Base-by-base conservation (phyloP, 306 rosid genomes). In the Acacia acuminata region DNA sequence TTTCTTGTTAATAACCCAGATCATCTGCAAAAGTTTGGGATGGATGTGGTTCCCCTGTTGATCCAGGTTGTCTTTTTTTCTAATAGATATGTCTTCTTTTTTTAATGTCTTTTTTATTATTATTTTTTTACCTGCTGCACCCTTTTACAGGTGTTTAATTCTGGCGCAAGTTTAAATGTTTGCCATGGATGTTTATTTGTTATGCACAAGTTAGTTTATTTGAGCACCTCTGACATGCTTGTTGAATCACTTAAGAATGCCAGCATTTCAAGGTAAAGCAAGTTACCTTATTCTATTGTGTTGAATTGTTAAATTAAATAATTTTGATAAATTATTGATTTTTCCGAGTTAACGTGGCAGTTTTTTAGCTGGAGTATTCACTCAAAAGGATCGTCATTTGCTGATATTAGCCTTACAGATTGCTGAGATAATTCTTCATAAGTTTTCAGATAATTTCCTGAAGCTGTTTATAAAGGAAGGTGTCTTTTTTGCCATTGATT, bases 351-450 rank as follows among this genome's bases (percentile, higher is more conserved):
- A 76, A 73, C 85, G 36, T 81, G 85, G 75, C 97, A 96, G 99
- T 82, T 94, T 96, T 89, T 80, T 96, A 79, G 97, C 95, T 75
- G 98, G 99, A 74, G 94, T 91, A 24, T 94, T 94, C 82, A 89
- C 97, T 79, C 91, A 97, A 83, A 96, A 94, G 93, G 99, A 96
- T 85, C 92, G 83, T 22, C 99, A 96, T 86, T 87, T 96, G 86
- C 86, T 91, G 85, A 83, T 96, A 80, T 83, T 92, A 82, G 91
- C 95, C 75, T 88, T 96, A 75, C 92, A 82, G 75, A 92, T 91
- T 80, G 82, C 94, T 74, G 98, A 96, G 86, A 89, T 92, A 79
- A 87, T 94, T 86, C 94, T 94, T 82, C 92, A 87, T 42, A 94
- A 90, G 81, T 92, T 87, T 82, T 89, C 95, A 73, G 86, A 88